A percentile compares a stretch with the other conserved stretches of the same genome.
Conservation (phyloP, 495 filamentous ascomycete species). For the Clavariopsis aquatica region DNA sequence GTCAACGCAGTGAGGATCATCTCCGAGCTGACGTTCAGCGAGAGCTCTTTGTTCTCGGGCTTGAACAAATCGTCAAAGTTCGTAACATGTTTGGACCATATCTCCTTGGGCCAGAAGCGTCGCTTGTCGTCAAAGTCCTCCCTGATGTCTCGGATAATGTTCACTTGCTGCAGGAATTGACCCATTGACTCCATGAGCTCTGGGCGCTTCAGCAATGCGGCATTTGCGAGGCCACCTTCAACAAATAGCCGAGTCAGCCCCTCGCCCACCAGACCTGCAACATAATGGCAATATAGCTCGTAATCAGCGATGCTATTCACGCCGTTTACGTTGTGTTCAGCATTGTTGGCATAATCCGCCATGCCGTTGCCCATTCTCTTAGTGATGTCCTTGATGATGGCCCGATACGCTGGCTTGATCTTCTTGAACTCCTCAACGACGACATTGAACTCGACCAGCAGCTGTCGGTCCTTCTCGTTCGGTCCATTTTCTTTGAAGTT, state of each 20-base stretch:
- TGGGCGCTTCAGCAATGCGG: slow-evolving; percentile 72
- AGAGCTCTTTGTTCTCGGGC: slow-evolving; percentile 73
- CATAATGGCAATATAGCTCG: slow-evolving; percentile 95
- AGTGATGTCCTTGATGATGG: slow-evolving; percentile 91
- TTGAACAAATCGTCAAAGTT: slow-evolving; percentile 89
- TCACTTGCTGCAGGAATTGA: slow-evolving; percentile 94
- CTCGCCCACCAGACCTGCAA: slow-evolving; percentile 94
- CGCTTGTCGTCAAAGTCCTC: slow-evolving; percentile 86
- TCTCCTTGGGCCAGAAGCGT: slow-evolving; percentile 90
- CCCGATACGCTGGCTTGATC: slow-evolving; percentile 79
- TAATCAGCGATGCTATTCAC: slow-evolving; percentile 86
- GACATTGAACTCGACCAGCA: slow-evolving; percentile 87
- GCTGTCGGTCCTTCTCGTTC: slow-evolving; percentile 88
- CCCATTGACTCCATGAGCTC: slow-evolving; percentile 93
- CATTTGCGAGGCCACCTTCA: slow-evolving; percentile 82
- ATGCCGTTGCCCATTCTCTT: slow-evolving; percentile 97
- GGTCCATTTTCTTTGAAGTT: slow-evolving; percentile 81
- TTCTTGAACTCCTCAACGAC: slow-evolving; percentile 86
- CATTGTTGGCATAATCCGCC: slow-evolving; percentile 89
- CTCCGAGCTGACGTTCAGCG: slow-evolving; percentile 86
- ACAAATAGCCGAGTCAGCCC: slow-evolving; percentile 90
- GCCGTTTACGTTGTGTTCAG: slow-evolving; percentile 72
- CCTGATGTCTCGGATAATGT: slow-evolving; percentile 93
- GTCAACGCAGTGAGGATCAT: slow-evolving; percentile 88
- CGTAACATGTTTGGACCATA: slow-evolving; percentile 92